Evolutionary conservation across 257 asterid species (phyloP).

Genomic region (Cordia subcordata): DNA sequence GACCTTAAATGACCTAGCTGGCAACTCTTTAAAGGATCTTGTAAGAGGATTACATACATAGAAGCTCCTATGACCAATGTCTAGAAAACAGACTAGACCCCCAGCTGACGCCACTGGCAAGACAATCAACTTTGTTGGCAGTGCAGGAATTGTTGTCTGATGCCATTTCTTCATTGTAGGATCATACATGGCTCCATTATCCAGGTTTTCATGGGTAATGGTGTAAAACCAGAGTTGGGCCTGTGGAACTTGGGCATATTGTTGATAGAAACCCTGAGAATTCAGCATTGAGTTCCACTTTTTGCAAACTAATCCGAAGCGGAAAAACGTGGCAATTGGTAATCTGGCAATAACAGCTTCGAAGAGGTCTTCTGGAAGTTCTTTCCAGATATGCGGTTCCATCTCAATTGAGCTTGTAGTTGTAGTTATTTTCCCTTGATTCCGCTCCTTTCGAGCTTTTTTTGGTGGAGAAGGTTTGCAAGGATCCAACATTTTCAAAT

Average conservation of each 20-base stretch:
- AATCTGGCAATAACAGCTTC: slow-evolving; percentile 90
- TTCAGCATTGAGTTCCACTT: slow-evolving; percentile 76
- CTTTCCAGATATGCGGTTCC: slow-evolving; percentile 83
- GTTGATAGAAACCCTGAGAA: slow-evolving; percentile 76
- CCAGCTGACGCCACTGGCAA: slow-evolving; percentile 96
- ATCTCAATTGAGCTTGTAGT: slow-evolving; percentile 40
- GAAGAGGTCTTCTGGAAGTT: slow-evolving; percentile 88
- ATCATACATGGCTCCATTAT: slow-evolving; percentile 83
- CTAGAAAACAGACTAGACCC: slow-evolving; percentile 93
- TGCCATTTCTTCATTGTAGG: slow-evolving; percentile 75
- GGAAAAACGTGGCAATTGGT: slow-evolving; percentile 74
- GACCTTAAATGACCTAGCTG: slow-evolving; percentile 67
- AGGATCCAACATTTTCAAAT: slow-evolving; percentile 78
- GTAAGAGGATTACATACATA: slow-evolving; percentile 88
- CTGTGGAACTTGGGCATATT: slow-evolving; percentile 57
- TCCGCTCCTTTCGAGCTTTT: slow-evolving; percentile 62
- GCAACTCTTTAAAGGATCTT: slow-evolving; percentile 73
- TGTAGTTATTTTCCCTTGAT: slow-evolving; percentile 39
- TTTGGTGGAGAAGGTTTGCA: slow-evolving; percentile 77
- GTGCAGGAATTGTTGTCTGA: slow-evolving; percentile 73
- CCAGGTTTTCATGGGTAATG: slow-evolving; percentile 68
- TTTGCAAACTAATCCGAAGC: slow-evolving; percentile 67
- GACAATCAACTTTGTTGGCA: slow-evolving; percentile 65
- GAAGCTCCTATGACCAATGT: slow-evolving; percentile 70
- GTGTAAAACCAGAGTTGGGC: slow-evolving; percentile 85